phyloP scores from a whole-genome alignment of 2,329 filamentous ascomycete genomes.

The Botryotinia globosa region DNA sequence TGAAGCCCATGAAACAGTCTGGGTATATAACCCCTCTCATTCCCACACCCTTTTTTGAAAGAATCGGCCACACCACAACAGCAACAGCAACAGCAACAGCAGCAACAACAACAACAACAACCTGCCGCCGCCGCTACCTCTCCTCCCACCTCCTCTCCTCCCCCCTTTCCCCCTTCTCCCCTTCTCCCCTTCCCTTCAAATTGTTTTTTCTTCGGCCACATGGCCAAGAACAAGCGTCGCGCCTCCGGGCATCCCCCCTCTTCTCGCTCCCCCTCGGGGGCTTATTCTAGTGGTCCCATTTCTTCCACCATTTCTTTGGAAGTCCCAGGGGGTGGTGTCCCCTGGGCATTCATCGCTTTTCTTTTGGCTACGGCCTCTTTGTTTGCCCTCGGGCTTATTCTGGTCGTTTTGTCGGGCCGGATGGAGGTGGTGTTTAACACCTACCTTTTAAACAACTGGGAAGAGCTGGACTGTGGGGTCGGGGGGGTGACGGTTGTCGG shows the following conservation, averaged over 20 bases:
- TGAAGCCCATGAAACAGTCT: background rate
- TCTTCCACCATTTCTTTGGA: background rate
- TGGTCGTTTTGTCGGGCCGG: background rate
- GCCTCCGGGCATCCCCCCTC: background rate
- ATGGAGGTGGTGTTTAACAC: background rate
- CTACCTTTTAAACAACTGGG: background rate
- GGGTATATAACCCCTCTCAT: background rate
- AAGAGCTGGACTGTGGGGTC: background rate
- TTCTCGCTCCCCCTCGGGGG: background rate
- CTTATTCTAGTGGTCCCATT: background rate
- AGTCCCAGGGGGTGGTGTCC: background rate
- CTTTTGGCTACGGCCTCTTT: background rate
- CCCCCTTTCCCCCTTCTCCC: too few species aligned
- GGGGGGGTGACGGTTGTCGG: background rate
- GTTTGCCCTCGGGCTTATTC: background rate
- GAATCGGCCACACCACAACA: background rate
- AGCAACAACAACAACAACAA: background rate
- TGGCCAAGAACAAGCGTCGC: background rate
- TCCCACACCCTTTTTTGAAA: background rate
- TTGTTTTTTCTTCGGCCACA: background rate
- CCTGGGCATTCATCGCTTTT: conserved; percentile 8
- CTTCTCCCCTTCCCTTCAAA: too few species aligned
- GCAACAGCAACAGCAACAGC: background rate
- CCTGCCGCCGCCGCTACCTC: background rate
- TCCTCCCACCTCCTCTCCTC: too few species aligned